Percentiles rank a stretch among this genome's conserved stretches.
These are phyloP conservation scores for Purshia tridentata DNA, from an alignment of 306 rosid genomes.

Conservation along the genomic window DNA sequence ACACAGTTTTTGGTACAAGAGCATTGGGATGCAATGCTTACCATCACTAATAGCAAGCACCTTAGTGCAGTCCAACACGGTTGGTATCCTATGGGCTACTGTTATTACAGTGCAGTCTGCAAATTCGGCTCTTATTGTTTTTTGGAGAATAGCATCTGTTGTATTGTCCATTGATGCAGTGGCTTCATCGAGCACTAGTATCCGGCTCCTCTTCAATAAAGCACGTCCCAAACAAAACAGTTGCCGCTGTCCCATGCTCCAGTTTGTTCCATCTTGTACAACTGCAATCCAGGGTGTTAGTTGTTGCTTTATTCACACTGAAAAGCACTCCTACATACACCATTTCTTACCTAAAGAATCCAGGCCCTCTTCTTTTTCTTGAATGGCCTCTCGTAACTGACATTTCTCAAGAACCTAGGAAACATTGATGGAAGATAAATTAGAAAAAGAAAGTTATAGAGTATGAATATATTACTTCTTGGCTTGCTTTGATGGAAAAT, in stretches of 20 bases:
- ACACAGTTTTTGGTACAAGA: not conserved
- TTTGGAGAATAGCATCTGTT: constrained; percentile 32
- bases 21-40: constrained; percentile 8
- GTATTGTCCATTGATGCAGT: constrained; percentile 39
- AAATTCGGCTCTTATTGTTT: constrained; percentile 31
- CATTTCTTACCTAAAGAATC: constrained; percentile 30
- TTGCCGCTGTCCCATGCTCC: constrained; percentile 45
- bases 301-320: not conserved
- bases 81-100: too few relatives aligned
- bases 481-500: not conserved
- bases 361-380: constrained; percentile 25
- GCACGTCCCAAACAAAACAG: constrained; percentile 38
- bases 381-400: constrained; percentile 27
- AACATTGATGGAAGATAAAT: not conserved
- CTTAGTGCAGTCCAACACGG: constrained; percentile 33
- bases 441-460: not conserved
- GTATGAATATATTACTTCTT: not conserved
- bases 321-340: not conserved
- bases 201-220: constrained; percentile 31
- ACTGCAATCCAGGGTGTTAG: constrained; percentile 14
- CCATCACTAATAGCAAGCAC: constrained; percentile 35
- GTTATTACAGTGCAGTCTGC: constrained; percentile 33
- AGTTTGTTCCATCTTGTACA: constrained; percentile 35
- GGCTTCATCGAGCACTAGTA: constrained; percentile 39
- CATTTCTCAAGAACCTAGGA: constrained; percentile 35